Evolutionary conservation across 192 early-diverging fungal genomes (phyloP).

Genomic region (Coemansia sp.): DNA sequence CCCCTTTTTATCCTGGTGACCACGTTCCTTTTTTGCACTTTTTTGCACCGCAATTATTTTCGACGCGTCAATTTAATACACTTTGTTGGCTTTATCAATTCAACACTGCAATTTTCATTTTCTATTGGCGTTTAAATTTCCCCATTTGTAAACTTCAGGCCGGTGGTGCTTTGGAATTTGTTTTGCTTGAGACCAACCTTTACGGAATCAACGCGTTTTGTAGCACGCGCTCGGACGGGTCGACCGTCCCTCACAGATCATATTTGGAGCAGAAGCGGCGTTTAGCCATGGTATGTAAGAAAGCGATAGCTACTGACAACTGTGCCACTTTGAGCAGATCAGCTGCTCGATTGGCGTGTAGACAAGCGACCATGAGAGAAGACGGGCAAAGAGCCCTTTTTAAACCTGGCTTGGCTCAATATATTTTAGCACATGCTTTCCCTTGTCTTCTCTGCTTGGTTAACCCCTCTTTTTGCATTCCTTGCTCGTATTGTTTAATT

Average conservation of each 20-base stretch:
- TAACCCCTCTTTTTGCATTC: not conserved
- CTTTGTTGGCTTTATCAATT: constrained; percentile 1
- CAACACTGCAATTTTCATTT: not conserved
- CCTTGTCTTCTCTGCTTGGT: not conserved
- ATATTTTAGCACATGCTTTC: not conserved
- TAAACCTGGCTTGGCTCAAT: not conserved
- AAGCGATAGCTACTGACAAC: not conserved
- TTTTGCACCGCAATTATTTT: not conserved
- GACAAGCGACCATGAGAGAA: not conserved
- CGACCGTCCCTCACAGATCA: not conserved
- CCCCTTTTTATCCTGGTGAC: too few relatives aligned
- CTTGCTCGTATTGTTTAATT: not conserved
- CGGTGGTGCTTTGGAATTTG: not conserved
- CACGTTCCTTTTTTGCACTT: not conserved
- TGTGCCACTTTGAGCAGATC: not conserved
- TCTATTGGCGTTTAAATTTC: not conserved
- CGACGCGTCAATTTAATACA: constrained; percentile 1
- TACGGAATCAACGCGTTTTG: not conserved
- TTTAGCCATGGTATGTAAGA: not conserved
- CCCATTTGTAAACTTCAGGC: not conserved
- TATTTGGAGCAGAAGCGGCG: not conserved
- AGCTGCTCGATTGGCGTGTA: too few relatives aligned
- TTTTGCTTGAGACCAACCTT: not conserved
- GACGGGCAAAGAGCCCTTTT: too few relatives aligned
- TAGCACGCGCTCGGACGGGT: constrained; percentile 1